These are phyloP conservation scores for Fusarium siculi DNA, from an alignment of 2,329 filamentous ascomycete species.

Conservation along the genomic window DNA sequence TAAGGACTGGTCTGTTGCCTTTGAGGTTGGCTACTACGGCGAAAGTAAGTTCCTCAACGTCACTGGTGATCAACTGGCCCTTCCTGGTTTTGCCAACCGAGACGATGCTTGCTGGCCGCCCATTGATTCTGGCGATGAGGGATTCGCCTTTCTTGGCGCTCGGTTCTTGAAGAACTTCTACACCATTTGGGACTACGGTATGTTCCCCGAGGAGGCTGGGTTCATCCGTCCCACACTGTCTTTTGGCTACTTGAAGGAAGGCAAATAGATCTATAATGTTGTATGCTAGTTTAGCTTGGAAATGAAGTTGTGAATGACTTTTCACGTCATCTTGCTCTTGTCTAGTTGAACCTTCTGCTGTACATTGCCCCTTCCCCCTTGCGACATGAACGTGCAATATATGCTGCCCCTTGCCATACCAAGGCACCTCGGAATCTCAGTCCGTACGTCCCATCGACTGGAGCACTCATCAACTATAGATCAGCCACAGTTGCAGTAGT, in stretches of 20 bases:
- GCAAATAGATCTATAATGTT: background rate
- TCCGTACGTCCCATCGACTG: rapidly evolving
- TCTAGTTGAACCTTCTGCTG: no score
- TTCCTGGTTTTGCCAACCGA: conserved; percentile 48
- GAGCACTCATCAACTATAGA: rapidly evolving
- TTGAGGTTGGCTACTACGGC: conserved; percentile 42
- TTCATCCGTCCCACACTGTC: conserved; percentile 29
- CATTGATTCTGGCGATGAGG: conserved; percentile 39
- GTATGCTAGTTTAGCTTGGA: no score
- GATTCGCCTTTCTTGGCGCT: conserved; percentile 46
- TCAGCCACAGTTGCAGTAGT: background rate
- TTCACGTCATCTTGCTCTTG: no score
- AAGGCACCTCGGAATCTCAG: background rate
- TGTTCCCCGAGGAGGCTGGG: background rate
- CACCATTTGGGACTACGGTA: conserved; percentile 49
- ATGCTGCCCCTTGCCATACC: rapidly evolving
- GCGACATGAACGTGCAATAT: rapidly evolving
- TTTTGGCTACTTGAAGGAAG: conserved; percentile 40
- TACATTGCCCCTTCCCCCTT: rapidly evolving
- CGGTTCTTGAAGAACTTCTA: conserved; percentile 48
- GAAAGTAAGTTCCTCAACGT: conserved; percentile 43
- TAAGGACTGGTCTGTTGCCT: conserved; percentile 47
- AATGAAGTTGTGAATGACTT: no score
- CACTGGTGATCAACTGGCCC: conserved; percentile 46
- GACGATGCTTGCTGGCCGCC: conserved; percentile 52